phyloP scores from a whole-genome alignment of 1,139 yeast species.

The Arxiozyma slooffiae region DNA sequence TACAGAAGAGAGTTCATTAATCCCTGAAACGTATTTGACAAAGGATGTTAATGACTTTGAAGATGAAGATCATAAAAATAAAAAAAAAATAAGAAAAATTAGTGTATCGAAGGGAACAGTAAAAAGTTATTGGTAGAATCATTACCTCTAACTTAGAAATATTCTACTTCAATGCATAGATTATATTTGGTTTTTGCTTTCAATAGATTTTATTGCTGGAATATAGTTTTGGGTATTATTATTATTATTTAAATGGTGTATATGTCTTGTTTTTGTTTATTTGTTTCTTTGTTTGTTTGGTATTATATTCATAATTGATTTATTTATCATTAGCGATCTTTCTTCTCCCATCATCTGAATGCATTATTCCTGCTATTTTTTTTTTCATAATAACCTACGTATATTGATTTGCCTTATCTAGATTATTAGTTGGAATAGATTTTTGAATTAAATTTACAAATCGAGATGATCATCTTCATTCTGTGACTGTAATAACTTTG shows the following conservation, averaged over 20 bases:
- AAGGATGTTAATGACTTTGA: neutral
- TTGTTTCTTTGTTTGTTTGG: too few relatives aligned
- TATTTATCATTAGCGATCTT: neutral
- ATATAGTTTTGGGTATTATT: neutral
- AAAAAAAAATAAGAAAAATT: slow-evolving; percentile 24
- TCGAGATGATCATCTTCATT: neutral
- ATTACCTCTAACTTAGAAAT: neutral
- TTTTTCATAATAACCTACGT: too few relatives aligned
- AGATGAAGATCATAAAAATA: slow-evolving; percentile 9
- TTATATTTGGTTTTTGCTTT: neutral
- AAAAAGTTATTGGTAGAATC: slow-evolving; percentile 23
- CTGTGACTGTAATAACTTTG: neutral
- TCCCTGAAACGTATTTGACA: neutral
- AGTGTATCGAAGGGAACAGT: slow-evolving; percentile 29
- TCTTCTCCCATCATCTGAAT: neutral
- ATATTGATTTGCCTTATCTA: neutral
- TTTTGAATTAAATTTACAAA: slow-evolving; percentile 8
- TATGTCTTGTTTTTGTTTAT: too few relatives aligned
- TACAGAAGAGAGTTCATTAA: slow-evolving; percentile 10
- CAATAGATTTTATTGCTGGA: neutral
- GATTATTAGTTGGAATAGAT: slow-evolving; percentile 8
- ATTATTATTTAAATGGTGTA: neutral
- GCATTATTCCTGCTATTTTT: neutral
- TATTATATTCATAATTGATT: neutral
- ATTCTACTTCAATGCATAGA: neutral